Base-by-base conservation (phyloP, 1,139 yeast species). In the Yamadazyma spencermartinsiae region DNA sequence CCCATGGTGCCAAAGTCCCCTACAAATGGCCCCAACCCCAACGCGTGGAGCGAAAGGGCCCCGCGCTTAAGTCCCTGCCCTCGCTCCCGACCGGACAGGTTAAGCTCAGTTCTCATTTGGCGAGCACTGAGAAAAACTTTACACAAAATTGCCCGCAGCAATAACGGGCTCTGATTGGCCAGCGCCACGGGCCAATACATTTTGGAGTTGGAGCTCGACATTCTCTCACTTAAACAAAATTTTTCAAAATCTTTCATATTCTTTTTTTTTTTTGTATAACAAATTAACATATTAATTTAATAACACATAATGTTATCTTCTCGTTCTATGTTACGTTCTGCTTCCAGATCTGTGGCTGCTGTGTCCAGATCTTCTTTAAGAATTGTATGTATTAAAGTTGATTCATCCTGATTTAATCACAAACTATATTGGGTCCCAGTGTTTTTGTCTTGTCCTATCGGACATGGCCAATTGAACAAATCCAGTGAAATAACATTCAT, bases 261-360 rank as follows among this genome's bases (percentile, higher is more conserved):
- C 38, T 40, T 36, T 35, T 42, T 18, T 18, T 34, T 21, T 16
- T n/a, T n/a, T n/a, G n/a, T n/a, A n/a, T n/a, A n/a, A n/a, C n/a
- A 15, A 16, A 12, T 26, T 31, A 32, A 32, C 31, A 39, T 36
- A 38, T 10, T 28, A 28, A 28, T 16, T 9, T 10, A 28, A 28
- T 33, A 40, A 34, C 35, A 34, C 44, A 56, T 48, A 52, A 83
- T 83, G 90, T 83, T 83, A 78, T 28, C 31, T 28, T 80, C 89
- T 65, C 87, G 90, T 79, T 79, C 86, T 69, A 80, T 80, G 73
- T 75, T 82, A 70, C 86, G 89, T 76, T 77, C 85, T 65, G 87
- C 87, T 67, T 79, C 84, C 64, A 82, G 87, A 75, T 76, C 86
- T 61, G 81, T 81, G 64, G 75, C 80, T 65, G 79, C 81, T 65